Evolutionary conservation across 2,329 filamentous ascomycete species (phyloP).

Genomic region (Ceratocystis eucalypticola): DNA sequence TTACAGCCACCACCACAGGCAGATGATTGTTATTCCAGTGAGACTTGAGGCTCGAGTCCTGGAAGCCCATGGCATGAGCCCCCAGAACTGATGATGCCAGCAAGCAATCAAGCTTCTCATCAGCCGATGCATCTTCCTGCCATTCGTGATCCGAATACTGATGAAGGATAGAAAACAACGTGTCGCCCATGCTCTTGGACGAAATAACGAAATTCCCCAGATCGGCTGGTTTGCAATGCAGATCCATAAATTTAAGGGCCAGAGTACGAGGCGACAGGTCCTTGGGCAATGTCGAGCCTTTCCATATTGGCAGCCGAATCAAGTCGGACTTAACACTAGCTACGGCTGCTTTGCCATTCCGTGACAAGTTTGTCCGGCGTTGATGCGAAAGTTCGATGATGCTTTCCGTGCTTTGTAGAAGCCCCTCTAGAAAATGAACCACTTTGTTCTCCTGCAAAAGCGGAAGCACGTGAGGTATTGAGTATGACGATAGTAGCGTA

Average conservation of each 20-base stretch:
- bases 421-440: constrained; percentile 39
- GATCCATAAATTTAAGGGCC: constrained; percentile 31
- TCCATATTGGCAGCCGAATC: constrained; percentile 46
- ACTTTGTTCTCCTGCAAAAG: constrained; percentile 43
- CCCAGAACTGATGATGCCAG: constrained; percentile 39
- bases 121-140: constrained; percentile 15
- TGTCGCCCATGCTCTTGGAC: constrained; percentile 19
- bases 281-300: constrained; percentile 32
- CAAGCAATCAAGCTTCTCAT: constrained; percentile 19
- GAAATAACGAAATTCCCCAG: constrained; percentile 15
- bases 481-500: constrained; percentile 47
- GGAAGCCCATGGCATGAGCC: constrained; percentile 36
- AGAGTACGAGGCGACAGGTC: constrained; percentile 49
- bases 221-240: constrained; percentile 18
- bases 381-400: constrained; percentile 50
- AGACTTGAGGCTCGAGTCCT: constrained; percentile 31
- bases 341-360: constrained; percentile 45
- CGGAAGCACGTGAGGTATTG: constrained; percentile 44
- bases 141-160: constrained; percentile 15
- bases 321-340: constrained; percentile 40
- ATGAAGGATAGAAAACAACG: constrained; percentile 21
- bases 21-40: constrained; percentile 39
- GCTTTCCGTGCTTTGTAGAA: constrained; percentile 41
- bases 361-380: constrained; percentile 55
- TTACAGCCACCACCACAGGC: constrained; percentile 36